Base-by-base conservation (phyloP, 495 filamentous ascomycete species). In the Penicillium taxi region DNA sequence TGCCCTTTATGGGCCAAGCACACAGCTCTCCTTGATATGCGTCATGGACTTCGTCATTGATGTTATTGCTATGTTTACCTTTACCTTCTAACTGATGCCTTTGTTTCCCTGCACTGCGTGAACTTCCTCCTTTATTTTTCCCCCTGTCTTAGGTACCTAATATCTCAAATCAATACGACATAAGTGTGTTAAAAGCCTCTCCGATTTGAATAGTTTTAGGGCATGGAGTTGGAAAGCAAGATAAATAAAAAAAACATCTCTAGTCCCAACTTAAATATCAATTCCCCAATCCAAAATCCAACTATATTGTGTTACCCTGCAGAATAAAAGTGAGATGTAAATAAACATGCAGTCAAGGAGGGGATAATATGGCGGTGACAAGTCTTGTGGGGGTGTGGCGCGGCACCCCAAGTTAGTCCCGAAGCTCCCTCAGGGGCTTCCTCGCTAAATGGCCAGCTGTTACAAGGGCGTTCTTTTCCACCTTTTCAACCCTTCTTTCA, bases 391-490 rank as follows among this genome's bases (percentile, higher is more conserved):
- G 56, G 35, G 37, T 59, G 57, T 66, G 54, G 58, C 58, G 62
- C 56, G 50, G 57, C 34, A 41, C 52, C 50, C 52, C 45, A 44
- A 48, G 37, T 56, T 37, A 34, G 44, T 52, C 57, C 53, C 55
- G 42, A 60, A 54, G 53, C 56, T 53, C 50, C 45, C 43, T 45
- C 61, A 64, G 63, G 64, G 64, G 62, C 44, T 56, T 26, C 35
- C 61, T 63, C 61, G 64, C 59, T 63, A 61, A 57, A 52, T 48
- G 48, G 43, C 53, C 51, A 54, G 47, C 48, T 64, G 58, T 58
- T 58, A 46, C 41, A 39, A 48, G 47, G 35, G 44, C 42, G 42
- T 19, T 25, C 7, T 7, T 14, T 37, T 9, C 24, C 26, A 13
- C 49, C 33, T 52, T 48, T 44, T 32, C 40, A 29, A 32, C 19